Conservation (phyloP, 2,329 filamentous ascomycete species). For the Ceratocystis albifundus region DNA sequence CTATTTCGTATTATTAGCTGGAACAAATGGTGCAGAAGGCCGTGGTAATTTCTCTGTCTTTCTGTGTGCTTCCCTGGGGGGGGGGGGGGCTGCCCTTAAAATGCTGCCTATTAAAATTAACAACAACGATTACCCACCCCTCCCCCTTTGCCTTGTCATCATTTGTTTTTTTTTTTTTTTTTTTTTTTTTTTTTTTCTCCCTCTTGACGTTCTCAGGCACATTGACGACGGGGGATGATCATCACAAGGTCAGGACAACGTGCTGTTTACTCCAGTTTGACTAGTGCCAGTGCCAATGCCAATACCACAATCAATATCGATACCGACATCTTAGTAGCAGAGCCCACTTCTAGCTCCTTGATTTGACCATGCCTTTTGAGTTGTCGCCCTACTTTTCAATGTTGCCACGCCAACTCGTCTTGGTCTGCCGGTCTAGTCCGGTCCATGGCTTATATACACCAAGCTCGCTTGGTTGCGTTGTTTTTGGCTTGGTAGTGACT, state of each 20-base stretch:
- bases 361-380: not conserved
- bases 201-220: not conserved
- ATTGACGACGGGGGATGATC: not conserved
- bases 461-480: not conserved
- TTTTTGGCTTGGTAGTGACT: not conserved
- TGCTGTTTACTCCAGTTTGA: not conserved
- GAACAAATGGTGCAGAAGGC: not conserved
- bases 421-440: not conserved
- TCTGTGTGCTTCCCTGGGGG: conserved; percentile 1
- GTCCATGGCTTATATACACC: not conserved
- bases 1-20: not conserved
- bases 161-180: not conserved
- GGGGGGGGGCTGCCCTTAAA: not conserved
- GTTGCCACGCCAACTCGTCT: conserved; percentile 4
- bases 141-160: not conserved
- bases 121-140: too few relatives aligned
- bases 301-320: too few relatives aligned
- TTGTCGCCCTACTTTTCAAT: not conserved
- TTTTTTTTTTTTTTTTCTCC: not conserved
- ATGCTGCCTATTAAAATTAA: not conserved
- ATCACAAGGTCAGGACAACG: not conserved
- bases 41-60: not conserved
- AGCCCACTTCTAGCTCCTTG: too few relatives aligned
- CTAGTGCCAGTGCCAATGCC: too few relatives aligned
- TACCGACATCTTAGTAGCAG: too few relatives aligned